These are phyloP conservation scores for Hordeum marinum DNA, from an alignment of 176 grass and related monocot species.

Conservation along the genomic window DNA sequence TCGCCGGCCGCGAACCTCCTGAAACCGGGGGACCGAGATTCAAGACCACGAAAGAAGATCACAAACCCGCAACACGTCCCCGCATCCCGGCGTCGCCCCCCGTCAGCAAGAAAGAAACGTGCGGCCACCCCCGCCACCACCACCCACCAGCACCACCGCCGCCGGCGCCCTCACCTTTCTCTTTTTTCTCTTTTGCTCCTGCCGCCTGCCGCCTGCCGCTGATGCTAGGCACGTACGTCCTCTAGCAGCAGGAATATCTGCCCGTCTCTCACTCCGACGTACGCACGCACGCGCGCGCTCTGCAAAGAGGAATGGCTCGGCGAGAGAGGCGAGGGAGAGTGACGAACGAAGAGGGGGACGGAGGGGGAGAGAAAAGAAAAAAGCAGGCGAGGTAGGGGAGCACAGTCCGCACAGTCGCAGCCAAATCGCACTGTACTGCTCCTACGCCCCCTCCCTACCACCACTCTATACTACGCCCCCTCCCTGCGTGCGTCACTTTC, in stretches of 20 bases:
- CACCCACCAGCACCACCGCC: neutral
- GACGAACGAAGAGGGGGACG: neutral
- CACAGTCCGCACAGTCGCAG: constrained; percentile 32
- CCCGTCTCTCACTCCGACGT: neutral
- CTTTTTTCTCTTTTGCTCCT: constrained; percentile 5
- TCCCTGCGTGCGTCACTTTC: constrained; percentile 26
- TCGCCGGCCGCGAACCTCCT: constrained; percentile 16
- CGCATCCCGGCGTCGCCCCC: neutral
- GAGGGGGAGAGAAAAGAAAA: neutral
- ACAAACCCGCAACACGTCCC: neutral
- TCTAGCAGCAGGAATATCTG: neutral
- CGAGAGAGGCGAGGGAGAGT: neutral
- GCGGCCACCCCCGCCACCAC: neutral
- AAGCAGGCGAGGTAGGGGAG: neutral
- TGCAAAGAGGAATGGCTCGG: constrained; percentile 6
- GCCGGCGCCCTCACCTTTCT: neutral
- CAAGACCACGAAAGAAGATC: constrained; percentile 1
- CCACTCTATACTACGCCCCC: neutral
- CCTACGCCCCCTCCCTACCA: neutral
- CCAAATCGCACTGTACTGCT: constrained; percentile 44
- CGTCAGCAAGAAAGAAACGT: constrained; percentile 2
- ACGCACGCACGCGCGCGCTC: constrained; percentile 13
- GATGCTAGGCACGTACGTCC: no score
- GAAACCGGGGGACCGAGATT: constrained; percentile 7
- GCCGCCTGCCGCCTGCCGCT: no score